These are phyloP conservation scores for Steccherinum ochraceum DNA, from an alignment of 768 basidiomycete species.

Conservation along the genomic window DNA sequence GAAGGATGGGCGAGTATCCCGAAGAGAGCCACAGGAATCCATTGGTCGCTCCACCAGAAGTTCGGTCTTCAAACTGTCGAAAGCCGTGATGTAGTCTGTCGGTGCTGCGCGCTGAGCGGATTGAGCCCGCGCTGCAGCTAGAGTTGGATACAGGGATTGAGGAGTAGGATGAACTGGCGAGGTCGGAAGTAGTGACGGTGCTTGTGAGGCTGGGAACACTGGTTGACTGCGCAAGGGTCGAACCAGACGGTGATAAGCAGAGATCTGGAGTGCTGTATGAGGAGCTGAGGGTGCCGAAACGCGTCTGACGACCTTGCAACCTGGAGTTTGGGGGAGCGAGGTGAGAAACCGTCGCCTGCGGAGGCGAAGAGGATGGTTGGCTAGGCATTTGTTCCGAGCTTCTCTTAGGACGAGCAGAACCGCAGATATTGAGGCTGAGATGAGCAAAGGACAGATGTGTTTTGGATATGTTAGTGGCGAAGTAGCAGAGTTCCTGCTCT, in stretches of 20 bases:
- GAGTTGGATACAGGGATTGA: neutral
- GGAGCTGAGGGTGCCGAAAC: neutral
- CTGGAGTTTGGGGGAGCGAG: neutral
- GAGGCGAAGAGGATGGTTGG: neutral
- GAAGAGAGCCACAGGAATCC: neutral
- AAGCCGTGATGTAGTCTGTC: neutral
- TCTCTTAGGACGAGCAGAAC: neutral
- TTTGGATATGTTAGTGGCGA: too few species aligned
- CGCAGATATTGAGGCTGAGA: neutral
- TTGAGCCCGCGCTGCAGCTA: neutral
- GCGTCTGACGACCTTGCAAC: neutral
- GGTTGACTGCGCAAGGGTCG: neutral
- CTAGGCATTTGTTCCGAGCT: neutral
- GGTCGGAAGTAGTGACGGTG: neutral
- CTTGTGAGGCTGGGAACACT: slow-evolving; percentile 4
- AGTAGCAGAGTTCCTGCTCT: too few species aligned
- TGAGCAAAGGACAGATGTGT: neutral
- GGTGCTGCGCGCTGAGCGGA: neutral
- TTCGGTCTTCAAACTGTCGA: neutral
- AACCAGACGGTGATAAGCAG: neutral
- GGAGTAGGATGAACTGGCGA: neutral
- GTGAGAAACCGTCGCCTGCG: neutral
- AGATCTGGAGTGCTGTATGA: neutral
- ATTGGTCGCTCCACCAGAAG: neutral
- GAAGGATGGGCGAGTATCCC: neutral